These are phyloP conservation scores for Apocynum venetum DNA, from an alignment of 257 asterid species.

Conservation along the genomic window DNA sequence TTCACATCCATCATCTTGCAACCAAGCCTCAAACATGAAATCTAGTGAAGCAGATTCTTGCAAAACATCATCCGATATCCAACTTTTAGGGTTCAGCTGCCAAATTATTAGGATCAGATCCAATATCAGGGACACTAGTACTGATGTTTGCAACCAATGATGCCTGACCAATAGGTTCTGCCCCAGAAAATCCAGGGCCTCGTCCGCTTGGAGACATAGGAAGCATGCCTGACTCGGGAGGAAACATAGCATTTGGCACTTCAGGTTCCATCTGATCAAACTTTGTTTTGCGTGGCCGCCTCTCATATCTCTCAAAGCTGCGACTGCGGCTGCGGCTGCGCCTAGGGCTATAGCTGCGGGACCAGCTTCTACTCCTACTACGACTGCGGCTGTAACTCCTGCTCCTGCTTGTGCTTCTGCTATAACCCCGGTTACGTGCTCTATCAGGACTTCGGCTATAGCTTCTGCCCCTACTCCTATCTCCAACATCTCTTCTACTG, in stretches of 20 bases:
- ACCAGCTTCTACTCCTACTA: constrained; percentile 57
- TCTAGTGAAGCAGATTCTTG: too few species aligned
- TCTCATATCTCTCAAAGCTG: constrained; percentile 51
- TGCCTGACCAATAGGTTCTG: constrained; percentile 21
- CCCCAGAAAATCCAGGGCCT: constrained; percentile 32
- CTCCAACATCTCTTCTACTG: constrained; percentile 54
- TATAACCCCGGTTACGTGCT: constrained; percentile 67
- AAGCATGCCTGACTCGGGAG: constrained; percentile 10
- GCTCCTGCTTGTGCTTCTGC: constrained; percentile 48
- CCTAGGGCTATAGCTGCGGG: constrained; percentile 48
- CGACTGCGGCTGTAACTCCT: constrained; percentile 45
- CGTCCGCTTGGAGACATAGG: constrained; percentile 24
- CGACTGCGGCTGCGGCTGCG: constrained; percentile 46
- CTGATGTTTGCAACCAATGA: constrained; percentile 19
- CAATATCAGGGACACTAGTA: constrained; percentile 16
- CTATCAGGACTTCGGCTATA: constrained; percentile 67
- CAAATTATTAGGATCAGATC: constrained; percentile 27
- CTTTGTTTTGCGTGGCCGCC: constrained; percentile 62
- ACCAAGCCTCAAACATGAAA: background rate
- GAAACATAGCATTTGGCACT: constrained; percentile 21
- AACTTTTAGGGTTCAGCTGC: constrained; percentile 24
- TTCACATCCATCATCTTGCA: background rate
- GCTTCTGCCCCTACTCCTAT: constrained; percentile 68
- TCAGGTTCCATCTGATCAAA: constrained; percentile 65
- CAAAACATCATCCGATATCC: background rate